phyloP scores from a whole-genome alignment of 2,329 filamentous ascomycete genomes.

The Neofusicoccum umdonicola region DNA sequence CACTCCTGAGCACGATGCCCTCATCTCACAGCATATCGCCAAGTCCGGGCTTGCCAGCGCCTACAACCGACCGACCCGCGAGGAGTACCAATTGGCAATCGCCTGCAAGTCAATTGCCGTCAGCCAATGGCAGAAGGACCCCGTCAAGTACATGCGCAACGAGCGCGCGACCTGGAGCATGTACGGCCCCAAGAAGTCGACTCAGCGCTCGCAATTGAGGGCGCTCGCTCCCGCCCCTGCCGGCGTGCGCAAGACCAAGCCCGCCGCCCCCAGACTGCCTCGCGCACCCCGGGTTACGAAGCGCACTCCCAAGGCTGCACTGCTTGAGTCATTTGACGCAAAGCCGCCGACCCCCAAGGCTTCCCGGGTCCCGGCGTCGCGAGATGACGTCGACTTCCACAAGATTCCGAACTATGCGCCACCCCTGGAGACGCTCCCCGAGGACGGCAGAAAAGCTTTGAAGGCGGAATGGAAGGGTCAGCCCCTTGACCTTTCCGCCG shows the following conservation, averaged over 20 bases:
- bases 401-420: conserved; percentile 72
- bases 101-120: conserved; percentile 34
- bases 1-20: conserved; percentile 15
- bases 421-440: conserved; percentile 62
- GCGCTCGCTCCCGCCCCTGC: conserved; percentile 38
- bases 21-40: conserved; percentile 36
- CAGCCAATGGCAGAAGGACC: conserved; percentile 46
- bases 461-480: conserved; percentile 88
- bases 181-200: conserved; percentile 36
- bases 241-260: conserved; percentile 32
- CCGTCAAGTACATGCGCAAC: conserved; percentile 52
- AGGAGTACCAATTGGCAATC: conserved; percentile 37
- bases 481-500: conserved; percentile 70
- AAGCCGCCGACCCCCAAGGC: conserved; percentile 39
- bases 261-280: conserved; percentile 31
- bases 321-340: conserved; percentile 38
- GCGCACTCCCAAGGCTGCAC: conserved; percentile 31
- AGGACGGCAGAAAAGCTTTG: conserved; percentile 60
- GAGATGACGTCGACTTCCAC: conserved; percentile 79
- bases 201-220: conserved; percentile 37
- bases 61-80: conserved; percentile 30
- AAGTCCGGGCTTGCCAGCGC: conserved; percentile 22
- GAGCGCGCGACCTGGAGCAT: conserved; percentile 49
- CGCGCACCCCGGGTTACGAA: conserved; percentile 35
- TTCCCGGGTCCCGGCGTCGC: conserved; percentile 67